These are phyloP conservation scores for Entomortierella beljakovae DNA, from an alignment of 192 early-diverging fungal genomes.

Conservation along the genomic window DNA sequence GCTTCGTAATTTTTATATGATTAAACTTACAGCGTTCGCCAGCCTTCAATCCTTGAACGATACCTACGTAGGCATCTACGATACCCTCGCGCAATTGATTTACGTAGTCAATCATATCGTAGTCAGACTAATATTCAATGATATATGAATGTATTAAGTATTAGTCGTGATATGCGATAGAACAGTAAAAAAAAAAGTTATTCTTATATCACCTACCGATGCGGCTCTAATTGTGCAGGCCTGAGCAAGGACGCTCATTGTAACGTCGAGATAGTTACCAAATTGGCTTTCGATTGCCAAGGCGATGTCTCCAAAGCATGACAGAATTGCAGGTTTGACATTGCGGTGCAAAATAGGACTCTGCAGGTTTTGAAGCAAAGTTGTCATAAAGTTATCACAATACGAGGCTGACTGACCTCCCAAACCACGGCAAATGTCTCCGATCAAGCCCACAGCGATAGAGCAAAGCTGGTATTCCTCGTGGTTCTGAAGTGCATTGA, in stretches of 20 bases:
- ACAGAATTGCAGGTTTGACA: slow-evolving; percentile 94
- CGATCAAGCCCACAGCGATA: slow-evolving; percentile 96
- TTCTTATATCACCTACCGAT: slow-evolving; percentile 25
- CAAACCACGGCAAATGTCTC: slow-evolving; percentile 94
- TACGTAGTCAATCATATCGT: slow-evolving; percentile 89
- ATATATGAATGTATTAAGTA: slow-evolving; percentile 2
- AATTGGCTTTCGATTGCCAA: slow-evolving; percentile 92
- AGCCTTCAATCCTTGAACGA: slow-evolving; percentile 90
- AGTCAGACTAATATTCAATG: slow-evolving; percentile 59
- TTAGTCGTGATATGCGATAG: neutral
- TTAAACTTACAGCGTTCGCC: slow-evolving; percentile 70
- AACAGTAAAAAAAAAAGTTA: neutral
- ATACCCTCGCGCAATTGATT: slow-evolving; percentile 88
- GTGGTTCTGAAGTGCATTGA: slow-evolving; percentile 85
- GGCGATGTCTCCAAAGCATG: slow-evolving; percentile 98
- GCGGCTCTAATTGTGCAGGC: slow-evolving; percentile 78
- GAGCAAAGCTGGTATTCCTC: slow-evolving; percentile 93
- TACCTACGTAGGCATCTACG: slow-evolving; percentile 96
- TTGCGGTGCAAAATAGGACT: slow-evolving; percentile 81
- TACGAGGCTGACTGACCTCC: slow-evolving; percentile 80
- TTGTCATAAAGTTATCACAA: slow-evolving; percentile 88
- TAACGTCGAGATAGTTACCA: slow-evolving; percentile 81
- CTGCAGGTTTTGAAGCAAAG: slow-evolving; percentile 83
- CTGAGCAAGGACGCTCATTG: slow-evolving; percentile 90
- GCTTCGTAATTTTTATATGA: neutral